A percentile compares a stretch with the other conserved stretches of the same genome.
These are phyloP conservation scores for Delphinella strobiligena DNA, from an alignment of 2,329 filamentous ascomycete species.

Conservation along the genomic window DNA sequence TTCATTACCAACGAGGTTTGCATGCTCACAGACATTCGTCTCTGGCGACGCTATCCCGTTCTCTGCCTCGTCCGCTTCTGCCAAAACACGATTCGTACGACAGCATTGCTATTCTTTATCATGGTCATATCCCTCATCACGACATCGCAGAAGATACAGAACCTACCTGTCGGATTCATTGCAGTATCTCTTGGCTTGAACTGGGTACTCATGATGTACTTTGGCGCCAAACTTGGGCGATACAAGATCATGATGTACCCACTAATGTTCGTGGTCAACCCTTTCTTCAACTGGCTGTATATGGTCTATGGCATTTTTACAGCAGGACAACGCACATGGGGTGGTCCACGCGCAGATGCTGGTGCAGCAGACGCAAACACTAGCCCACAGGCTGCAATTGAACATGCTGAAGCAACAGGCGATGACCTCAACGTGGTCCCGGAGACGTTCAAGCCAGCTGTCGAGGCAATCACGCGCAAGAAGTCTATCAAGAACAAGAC, in stretches of 20 bases:
- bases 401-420: conserved; percentile 62
- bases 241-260: conserved; percentile 95
- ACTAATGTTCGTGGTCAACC: conserved; percentile 88
- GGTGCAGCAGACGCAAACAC: conserved; percentile 64
- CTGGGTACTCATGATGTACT: conserved; percentile 93
- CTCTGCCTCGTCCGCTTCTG: conserved; percentile 79
- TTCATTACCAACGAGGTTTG: conserved; percentile 98
- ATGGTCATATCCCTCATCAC: conserved; percentile 78
- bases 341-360: conserved; percentile 82
- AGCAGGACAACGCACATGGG: conserved; percentile 89
- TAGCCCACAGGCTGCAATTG: conserved; percentile 71
- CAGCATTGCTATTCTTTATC: conserved; percentile 86
- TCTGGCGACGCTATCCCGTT: conserved; percentile 85
- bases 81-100: conserved; percentile 94
- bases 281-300: conserved; percentile 97
- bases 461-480: conserved; percentile 36
- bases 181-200: conserved; percentile 85
- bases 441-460: conserved; percentile 59
- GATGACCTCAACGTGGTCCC: conserved; percentile 86
- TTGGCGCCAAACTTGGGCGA: conserved; percentile 71
- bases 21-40: conserved; percentile 87
- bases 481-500: conserved; percentile 39
- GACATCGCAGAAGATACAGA: conserved; percentile 63
- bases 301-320: conserved; percentile 97
- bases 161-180: conserved; percentile 87